Conservation (phyloP, 202 grass and related monocot species). For the Saccharum hybrid region DNA sequence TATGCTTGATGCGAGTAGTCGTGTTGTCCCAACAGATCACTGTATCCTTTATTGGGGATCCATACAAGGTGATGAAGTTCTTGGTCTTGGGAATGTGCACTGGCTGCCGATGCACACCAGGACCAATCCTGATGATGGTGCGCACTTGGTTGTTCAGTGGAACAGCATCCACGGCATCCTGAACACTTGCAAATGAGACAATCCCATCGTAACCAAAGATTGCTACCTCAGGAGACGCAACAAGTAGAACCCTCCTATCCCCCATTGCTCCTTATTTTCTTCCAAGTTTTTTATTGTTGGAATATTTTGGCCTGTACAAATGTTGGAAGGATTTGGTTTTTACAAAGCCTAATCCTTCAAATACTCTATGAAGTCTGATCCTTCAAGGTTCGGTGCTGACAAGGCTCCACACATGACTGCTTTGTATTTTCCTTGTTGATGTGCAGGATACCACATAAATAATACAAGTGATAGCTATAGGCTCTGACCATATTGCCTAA, state of each 20-base stretch:
- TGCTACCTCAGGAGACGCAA: slow-evolving; percentile 2
- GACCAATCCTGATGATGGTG: slow-evolving; percentile 18
- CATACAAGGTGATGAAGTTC: slow-evolving; percentile 73
- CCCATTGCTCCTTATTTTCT: slow-evolving; percentile 13
- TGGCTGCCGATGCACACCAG: background rate
- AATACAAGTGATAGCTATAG: background rate
- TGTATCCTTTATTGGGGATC: slow-evolving; percentile 52
- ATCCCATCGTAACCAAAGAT: slow-evolving; percentile 4
- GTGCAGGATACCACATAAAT: slow-evolving; percentile 1
- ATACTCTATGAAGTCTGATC: slow-evolving; percentile 4
- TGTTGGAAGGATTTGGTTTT: background rate
- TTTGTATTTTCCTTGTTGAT: slow-evolving; percentile 17
- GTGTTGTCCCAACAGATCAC: slow-evolving; percentile 82
- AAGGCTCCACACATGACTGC: background rate
- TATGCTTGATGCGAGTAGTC: slow-evolving; percentile 71
- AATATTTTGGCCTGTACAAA: background rate
- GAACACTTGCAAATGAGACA: slow-evolving; percentile 11
- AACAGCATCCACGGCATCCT: slow-evolving; percentile 6
- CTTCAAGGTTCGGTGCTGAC: background rate
- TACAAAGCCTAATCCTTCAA: background rate
- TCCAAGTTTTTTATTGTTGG: background rate
- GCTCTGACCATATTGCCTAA: background rate
- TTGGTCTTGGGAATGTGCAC: slow-evolving; percentile 59
- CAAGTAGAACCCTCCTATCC: slow-evolving; percentile 6
- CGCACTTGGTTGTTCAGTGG: background rate